Evolutionary conservation across 768 basidiomycete genomes (phyloP).

Genomic region (Dacryopinax primogenitus): DNA sequence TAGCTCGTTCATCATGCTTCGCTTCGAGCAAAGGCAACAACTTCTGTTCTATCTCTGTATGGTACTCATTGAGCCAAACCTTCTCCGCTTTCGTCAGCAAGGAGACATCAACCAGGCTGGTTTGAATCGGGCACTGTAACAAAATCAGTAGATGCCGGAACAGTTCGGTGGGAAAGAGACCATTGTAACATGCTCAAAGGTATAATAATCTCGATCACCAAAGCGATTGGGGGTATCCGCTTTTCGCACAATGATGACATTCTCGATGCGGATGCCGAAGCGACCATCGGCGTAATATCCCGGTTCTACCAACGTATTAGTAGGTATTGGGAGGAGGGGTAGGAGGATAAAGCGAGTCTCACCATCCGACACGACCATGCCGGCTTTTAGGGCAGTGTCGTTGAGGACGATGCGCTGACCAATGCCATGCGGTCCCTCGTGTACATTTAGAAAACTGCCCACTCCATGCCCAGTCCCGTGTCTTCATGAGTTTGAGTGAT

Average conservation of each 20-base stretch:
- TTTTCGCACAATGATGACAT: slow-evolving; percentile 63
- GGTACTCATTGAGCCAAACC: slow-evolving; percentile 74
- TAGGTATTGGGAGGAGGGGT: not conserved
- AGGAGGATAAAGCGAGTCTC: not conserved
- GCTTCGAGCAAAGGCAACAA: slow-evolving; percentile 51
- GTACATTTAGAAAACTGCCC: slow-evolving; percentile 87
- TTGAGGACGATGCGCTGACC: slow-evolving; percentile 47
- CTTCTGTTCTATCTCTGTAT: slow-evolving; percentile 60
- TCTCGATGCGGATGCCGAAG: slow-evolving; percentile 91
- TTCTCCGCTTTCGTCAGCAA: slow-evolving; percentile 57
- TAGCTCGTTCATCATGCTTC: slow-evolving; percentile 34
- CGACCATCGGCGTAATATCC: slow-evolving; percentile 84
- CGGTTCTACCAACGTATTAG: slow-evolving; percentile 43
- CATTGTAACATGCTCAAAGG: slow-evolving; percentile 79
- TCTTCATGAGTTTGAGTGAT: slow-evolving; percentile 13
- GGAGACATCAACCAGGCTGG: slow-evolving; percentile 54
- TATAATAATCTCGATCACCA: slow-evolving; percentile 69
- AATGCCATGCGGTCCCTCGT: slow-evolving; percentile 63
- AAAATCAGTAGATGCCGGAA: not conserved
- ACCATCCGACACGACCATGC: slow-evolving; percentile 86
- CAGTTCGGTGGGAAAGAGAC: slow-evolving; percentile 33
- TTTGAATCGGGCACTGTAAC: slow-evolving; percentile 67
- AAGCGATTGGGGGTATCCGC: slow-evolving; percentile 63
- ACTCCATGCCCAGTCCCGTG: slow-evolving; percentile 94
- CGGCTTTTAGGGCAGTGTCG: slow-evolving; percentile 54